Percentiles rank a stretch among this genome's conserved stretches.
phyloP scores from a whole-genome alignment of 2,329 filamentous ascomycete genomes.

The Colletotrichum acutatum region DNA sequence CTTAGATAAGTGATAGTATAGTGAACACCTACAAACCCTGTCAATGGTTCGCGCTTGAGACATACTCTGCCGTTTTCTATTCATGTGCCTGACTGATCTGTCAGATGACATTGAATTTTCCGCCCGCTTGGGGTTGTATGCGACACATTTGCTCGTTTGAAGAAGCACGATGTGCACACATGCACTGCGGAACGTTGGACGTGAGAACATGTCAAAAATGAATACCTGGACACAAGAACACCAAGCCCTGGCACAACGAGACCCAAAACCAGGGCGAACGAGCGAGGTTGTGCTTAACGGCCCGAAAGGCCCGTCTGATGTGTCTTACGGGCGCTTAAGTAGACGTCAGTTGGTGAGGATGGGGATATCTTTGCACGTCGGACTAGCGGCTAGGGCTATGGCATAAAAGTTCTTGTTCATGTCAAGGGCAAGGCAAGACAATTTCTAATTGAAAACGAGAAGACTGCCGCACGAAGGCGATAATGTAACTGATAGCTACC shows the following conservation, averaged over 20 bases:
- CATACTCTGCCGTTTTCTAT: neutral
- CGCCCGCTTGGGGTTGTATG: neutral
- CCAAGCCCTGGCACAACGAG: constrained; percentile 3
- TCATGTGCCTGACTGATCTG: neutral
- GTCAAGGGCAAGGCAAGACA: neutral
- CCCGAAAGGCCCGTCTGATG: constrained; percentile 17
- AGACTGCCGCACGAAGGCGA: neutral
- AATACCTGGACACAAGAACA: neutral
- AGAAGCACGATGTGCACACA: constrained; percentile 12
- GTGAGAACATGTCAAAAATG: neutral
- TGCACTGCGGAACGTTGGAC: constrained; percentile 24
- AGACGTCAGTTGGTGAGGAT: constrained; percentile 27
- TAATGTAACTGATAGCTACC: neutral
- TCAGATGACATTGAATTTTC: neutral
- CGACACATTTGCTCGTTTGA: neutral
- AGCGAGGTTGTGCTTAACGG: constrained; percentile 22
- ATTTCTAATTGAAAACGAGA: neutral
- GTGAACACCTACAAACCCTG: neutral
- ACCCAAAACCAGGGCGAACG: constrained; percentile 30
- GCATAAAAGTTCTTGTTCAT: neutral
- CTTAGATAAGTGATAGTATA: neutral
- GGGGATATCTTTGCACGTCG: neutral
- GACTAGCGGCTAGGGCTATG: neutral
- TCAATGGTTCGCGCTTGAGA: constrained; percentile 15
- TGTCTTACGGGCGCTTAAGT: constrained; percentile 34